phyloP scores from a whole-genome alignment of 306 rosid species.

The Quercus engelmannii region DNA sequence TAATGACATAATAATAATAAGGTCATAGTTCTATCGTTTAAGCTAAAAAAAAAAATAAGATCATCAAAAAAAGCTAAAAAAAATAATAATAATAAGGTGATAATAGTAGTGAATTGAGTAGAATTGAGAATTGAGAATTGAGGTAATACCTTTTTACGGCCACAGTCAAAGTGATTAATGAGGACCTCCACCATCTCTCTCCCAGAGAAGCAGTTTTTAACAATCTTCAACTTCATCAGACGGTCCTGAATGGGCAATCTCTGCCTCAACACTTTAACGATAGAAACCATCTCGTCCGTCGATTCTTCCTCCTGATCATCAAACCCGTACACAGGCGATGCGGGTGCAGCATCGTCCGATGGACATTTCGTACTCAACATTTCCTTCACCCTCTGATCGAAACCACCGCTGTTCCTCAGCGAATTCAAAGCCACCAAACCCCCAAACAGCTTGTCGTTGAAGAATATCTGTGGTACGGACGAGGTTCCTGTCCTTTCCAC shows the following conservation, averaged over 20 bases:
- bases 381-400: constrained; percentile 63
- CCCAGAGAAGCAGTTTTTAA: constrained; percentile 77
- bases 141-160: constrained; percentile 63
- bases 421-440: constrained; percentile 86
- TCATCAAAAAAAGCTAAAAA: no score
- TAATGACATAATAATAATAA: no score
- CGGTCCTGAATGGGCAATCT: constrained; percentile 77
- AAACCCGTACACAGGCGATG: constrained; percentile 65
- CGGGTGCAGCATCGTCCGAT: constrained; percentile 45
- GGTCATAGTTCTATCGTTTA: no score
- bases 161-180: constrained; percentile 60
- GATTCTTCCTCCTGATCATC: constrained; percentile 39
- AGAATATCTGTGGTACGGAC: constrained; percentile 84
- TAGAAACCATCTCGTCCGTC: constrained; percentile 49
- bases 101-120: no score
- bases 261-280: constrained; percentile 56
- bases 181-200: constrained; percentile 62
- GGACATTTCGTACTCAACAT: constrained; percentile 43
- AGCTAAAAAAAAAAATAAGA: no score
- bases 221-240: constrained; percentile 67
- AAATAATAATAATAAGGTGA: no score
- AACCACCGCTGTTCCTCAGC: constrained; percentile 72
- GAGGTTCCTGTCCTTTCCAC: constrained; percentile 51
- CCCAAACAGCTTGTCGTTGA: constrained; percentile 85
- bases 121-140: no score